Percentiles rank a stretch among this genome's conserved stretches.
These are phyloP conservation scores for Endogone sp. DNA, from an alignment of 192 early-diverging fungal species.

Conservation along the genomic window DNA sequence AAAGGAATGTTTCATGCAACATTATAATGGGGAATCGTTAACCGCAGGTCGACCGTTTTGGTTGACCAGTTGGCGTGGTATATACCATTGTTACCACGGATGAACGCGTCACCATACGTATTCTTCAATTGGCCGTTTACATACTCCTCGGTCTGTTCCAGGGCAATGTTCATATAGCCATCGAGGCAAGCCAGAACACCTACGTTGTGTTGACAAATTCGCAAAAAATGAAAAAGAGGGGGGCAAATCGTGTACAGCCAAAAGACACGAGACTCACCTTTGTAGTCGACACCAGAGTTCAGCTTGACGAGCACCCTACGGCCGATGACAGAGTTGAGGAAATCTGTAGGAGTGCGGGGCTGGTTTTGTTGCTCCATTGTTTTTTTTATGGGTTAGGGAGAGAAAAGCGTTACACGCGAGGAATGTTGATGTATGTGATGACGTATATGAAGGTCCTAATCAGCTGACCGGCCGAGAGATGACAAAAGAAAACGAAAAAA, in stretches of 20 bases:
- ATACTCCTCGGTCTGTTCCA: constrained; percentile 95
- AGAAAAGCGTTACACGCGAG: too few relatives aligned
- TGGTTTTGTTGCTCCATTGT: constrained; percentile 25
- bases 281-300: constrained; percentile 95
- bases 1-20: too few relatives aligned
- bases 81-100: constrained; percentile 95
- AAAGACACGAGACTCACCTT: constrained; percentile 53
- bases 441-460: too few relatives aligned
- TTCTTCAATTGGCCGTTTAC: constrained; percentile 93
- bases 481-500: too few relatives aligned
- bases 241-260: neutral
- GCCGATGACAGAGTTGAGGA: constrained; percentile 82
- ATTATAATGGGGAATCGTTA: too few relatives aligned
- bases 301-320: constrained; percentile 85
- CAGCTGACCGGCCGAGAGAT: too few relatives aligned
- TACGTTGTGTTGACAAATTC: too few relatives aligned
- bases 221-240: neutral
- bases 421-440: too few relatives aligned
- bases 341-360: constrained; percentile 76
- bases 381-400: neutral
- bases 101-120: constrained; percentile 93
- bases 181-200: constrained; percentile 89
- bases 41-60: too few relatives aligned
- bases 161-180: constrained; percentile 96
- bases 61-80: too few relatives aligned